These are phyloP conservation scores for Xylaria sp. DNA, from an alignment of 2,329 filamentous ascomycete genomes.

Conservation along the genomic window DNA sequence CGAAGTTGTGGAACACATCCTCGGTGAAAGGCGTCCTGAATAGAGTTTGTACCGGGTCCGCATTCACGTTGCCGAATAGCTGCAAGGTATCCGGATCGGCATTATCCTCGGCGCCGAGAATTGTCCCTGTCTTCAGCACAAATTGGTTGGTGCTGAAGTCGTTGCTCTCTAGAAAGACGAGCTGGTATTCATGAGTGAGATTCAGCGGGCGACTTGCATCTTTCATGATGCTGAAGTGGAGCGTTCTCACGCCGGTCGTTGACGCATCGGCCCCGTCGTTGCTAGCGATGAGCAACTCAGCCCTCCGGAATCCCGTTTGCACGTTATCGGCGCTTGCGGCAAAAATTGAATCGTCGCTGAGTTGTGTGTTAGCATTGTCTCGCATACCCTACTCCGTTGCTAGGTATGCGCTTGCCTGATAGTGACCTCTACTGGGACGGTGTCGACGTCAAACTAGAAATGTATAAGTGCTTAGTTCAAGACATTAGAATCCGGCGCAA, in stretches of 20 bases:
- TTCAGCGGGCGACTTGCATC: constrained; percentile 14
- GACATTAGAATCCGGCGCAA: neutral
- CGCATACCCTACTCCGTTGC: neutral
- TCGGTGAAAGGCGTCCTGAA: constrained; percentile 20
- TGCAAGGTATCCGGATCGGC: constrained; percentile 18
- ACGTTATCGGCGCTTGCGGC: constrained; percentile 22
- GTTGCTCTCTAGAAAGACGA: constrained; percentile 23
- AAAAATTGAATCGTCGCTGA: constrained; percentile 23
- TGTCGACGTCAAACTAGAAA: constrained; percentile 12
- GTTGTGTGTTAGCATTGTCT: neutral
- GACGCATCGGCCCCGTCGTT: constrained; percentile 21
- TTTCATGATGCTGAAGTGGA: constrained; percentile 22
- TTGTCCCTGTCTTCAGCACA: constrained; percentile 19
- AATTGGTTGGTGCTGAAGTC: constrained; percentile 18
- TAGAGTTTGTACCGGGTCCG: constrained; percentile 8
- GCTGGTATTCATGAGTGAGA: constrained; percentile 20
- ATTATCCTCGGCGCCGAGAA: constrained; percentile 12
- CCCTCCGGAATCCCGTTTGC: constrained; percentile 19
- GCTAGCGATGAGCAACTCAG: constrained; percentile 18
- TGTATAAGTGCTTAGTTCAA: neutral
- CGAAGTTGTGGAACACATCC: constrained; percentile 18
- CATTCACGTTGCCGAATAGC: constrained; percentile 18
- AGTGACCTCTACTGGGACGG: constrained; percentile 13
- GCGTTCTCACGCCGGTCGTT: constrained; percentile 18
- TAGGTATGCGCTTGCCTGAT: constrained; percentile 8